Evolutionary conservation across 192 early-diverging fungal species (phyloP).

Genomic region (Podila minutissima): DNA sequence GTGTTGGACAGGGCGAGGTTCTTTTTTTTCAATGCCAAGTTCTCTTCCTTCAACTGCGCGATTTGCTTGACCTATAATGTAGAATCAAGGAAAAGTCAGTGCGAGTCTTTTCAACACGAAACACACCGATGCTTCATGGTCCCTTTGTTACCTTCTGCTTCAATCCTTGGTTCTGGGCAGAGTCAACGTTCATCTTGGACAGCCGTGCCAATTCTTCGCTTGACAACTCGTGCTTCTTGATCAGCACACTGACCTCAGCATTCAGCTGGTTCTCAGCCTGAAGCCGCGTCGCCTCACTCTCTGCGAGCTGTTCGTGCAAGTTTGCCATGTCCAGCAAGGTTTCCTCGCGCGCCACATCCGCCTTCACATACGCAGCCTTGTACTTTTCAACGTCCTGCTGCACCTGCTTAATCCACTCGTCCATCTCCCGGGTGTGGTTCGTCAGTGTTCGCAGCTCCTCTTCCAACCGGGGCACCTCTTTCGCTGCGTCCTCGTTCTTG

Average conservation of each 20-base stretch:
- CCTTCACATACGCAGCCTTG: slow-evolving; percentile 41
- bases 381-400: slow-evolving; percentile 42
- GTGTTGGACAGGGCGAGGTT: slow-evolving; percentile 36
- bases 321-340: slow-evolving; percentile 50
- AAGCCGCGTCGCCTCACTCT: slow-evolving; percentile 25
- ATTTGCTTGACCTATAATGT: slow-evolving; percentile 30
- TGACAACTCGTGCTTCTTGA: slow-evolving; percentile 33
- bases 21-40: slow-evolving; percentile 36
- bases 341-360: slow-evolving; percentile 36
- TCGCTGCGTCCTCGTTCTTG: slow-evolving; percentile 41
- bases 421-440: slow-evolving; percentile 23
- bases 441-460: slow-evolving; percentile 30
- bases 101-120: neutral
- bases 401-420: slow-evolving; percentile 43
- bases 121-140: neutral
- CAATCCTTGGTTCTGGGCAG: slow-evolving; percentile 37
- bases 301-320: slow-evolving; percentile 41
- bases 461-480: slow-evolving; percentile 29
- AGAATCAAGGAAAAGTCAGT: neutral
- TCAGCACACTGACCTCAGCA: slow-evolving; percentile 26
- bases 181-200: slow-evolving; percentile 44
- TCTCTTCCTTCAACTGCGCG: slow-evolving; percentile 40
- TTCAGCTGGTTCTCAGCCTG: slow-evolving; percentile 40
- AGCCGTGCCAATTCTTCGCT: slow-evolving; percentile 28
- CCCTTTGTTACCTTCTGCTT: slow-evolving; percentile 36